Percentiles rank a stretch among this genome's conserved stretches.
Evolutionary conservation across 202 grass and related monocot species (phyloP).

Genomic region (Eragrostis tef): DNA sequence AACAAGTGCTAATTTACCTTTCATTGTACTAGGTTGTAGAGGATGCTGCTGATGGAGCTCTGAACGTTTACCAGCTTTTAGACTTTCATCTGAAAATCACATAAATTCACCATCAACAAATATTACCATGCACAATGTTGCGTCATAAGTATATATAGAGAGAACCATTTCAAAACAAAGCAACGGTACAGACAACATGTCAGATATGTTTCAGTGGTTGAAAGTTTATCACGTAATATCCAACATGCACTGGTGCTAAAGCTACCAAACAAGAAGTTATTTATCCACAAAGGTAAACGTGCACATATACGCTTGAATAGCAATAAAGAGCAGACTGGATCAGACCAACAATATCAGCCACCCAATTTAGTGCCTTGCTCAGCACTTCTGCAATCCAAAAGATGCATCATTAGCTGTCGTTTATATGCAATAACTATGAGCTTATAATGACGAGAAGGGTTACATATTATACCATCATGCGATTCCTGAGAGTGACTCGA

Average conservation of each 20-base stretch:
- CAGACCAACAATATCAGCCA: too few species aligned
- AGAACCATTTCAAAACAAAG: background rate
- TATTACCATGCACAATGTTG: background rate
- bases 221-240: background rate
- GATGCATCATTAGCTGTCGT: too few species aligned
- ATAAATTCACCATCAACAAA: constrained; percentile 19
- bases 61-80: constrained; percentile 18
- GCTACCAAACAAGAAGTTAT: too few species aligned
- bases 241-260: too few species aligned
- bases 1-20: constrained; percentile 16
- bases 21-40: background rate
- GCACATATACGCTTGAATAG: too few species aligned
- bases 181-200: background rate
- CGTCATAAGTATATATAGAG: background rate
- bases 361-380: too few species aligned
- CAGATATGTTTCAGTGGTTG: background rate
- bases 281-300: too few species aligned
- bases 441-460: too few species aligned
- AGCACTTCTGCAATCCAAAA: too few species aligned
- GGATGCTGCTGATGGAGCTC: background rate
- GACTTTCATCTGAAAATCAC: constrained; percentile 23
- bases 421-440: too few species aligned
- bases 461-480: too few species aligned
- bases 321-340: too few species aligned
- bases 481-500: background rate